A percentile compares a stretch with the other conserved stretches of the same genome.
These are phyloP conservation scores for Saccharomyces hybrid DNA, from an alignment of 1,139 yeast genomes.

Conservation along the genomic window DNA sequence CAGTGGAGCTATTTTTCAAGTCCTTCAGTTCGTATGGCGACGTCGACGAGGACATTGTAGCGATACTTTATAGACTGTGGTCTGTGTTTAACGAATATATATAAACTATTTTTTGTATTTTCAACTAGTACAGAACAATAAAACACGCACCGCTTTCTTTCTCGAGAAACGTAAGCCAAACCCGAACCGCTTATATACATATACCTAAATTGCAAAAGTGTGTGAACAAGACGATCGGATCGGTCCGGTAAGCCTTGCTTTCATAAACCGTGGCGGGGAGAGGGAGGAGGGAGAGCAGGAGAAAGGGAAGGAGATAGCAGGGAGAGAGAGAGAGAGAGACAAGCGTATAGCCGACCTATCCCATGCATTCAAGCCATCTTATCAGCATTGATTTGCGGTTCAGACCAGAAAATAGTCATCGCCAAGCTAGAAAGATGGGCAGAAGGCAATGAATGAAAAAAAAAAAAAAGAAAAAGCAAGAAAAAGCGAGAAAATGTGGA, in stretches of 20 bases:
- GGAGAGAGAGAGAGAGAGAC: neutral
- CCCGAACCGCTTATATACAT: too few species aligned
- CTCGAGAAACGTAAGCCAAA: too few species aligned
- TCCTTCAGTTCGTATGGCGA: slow-evolving; percentile 10
- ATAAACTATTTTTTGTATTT: too few species aligned
- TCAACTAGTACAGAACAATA: too few species aligned
- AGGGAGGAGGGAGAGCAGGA: neutral
- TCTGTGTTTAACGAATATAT: too few species aligned
- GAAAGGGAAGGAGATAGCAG: neutral
- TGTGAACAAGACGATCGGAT: too few species aligned
- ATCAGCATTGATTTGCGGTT: neutral
- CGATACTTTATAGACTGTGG: neutral
- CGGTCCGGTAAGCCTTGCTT: too few species aligned
- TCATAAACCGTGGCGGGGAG: too few species aligned
- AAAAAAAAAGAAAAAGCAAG: neutral
- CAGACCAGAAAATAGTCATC: neutral
- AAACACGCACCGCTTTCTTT: too few species aligned
- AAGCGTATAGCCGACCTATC: neutral
- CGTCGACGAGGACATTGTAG: neutral
- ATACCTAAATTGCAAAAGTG: too few species aligned
- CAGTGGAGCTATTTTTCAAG: slow-evolving; percentile 5
- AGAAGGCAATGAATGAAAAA: neutral
- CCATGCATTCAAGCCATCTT: neutral
- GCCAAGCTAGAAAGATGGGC: neutral
- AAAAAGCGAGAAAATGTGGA: too few species aligned